Base-by-base conservation (phyloP, 2,329 filamentous ascomycete genomes). In the Diaporthe caulivora region DNA sequence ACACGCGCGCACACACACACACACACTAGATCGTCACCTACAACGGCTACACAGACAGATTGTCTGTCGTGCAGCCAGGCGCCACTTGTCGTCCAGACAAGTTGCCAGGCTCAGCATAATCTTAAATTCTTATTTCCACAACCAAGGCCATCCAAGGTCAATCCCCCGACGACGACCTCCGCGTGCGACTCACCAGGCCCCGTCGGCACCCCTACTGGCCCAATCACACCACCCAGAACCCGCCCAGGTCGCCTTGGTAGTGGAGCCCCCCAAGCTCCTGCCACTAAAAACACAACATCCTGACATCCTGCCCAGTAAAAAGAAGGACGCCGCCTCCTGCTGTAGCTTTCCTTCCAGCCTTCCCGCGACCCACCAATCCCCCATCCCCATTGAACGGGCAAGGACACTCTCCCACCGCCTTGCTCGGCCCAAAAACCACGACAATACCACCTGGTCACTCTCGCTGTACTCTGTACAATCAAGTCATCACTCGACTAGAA, bases 121-220 rank as follows among this genome's bases (percentile, higher is more conserved):
- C 31, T 47, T 44, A 47, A 67, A 53, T 72, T 58, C 44, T 68
- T 67, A 42, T 62, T 55, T 49, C 69, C 24, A 60, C 42, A 62
- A 54, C 67, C 68, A 74, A 67, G 67, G 72, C 49, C 42, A 62
- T 44, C 67, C 68, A 74, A 67, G 67, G 72, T 57, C 70, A 71
- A 71, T 58, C 68, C 57, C 37, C 72, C 68, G 68, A 34, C 47
- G 31, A 65, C 62, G 5, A 21, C 31, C 29, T 37, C 44, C 44
- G 62, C 62, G 44, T 65, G 62, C 62, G n/a, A 65, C 62, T 49
- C 44, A 24, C 29, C 44, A 21, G 26, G 18, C 29, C 58, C 42
- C 72, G 55, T 71, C 72, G 68, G 68, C 68, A n/a, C 68, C 17
- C 40, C 57, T 15, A 71, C 31, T 42, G 18, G 65, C n/a, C 72